phyloP scores from a whole-genome alignment of 768 basidiomycete species.

The Calocera cornea region DNA sequence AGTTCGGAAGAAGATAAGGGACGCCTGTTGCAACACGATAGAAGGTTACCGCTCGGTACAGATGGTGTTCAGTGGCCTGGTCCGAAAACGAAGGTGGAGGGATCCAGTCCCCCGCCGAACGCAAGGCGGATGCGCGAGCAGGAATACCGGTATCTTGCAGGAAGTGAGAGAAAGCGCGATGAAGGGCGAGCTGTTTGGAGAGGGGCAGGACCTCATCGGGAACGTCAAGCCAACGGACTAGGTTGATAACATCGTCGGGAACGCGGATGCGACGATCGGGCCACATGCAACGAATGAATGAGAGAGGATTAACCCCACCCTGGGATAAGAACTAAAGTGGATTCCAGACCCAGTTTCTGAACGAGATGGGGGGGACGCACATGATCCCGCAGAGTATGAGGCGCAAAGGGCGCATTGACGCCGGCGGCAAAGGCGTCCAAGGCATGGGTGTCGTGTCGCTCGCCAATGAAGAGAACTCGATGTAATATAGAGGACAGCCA shows the following conservation, averaged over 20 bases:
- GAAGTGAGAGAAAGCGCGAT: neutral
- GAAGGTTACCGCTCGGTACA: neutral
- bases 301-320: neutral
- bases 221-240: neutral
- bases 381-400: neutral
- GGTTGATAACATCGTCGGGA: neutral
- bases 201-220: neutral
- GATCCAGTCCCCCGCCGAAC: neutral
- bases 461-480: neutral
- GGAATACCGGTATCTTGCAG: neutral
- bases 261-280: neutral
- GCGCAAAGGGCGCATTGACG: neutral
- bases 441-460: neutral
- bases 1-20: neutral
- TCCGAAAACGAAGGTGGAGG: neutral
- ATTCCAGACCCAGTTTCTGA: neutral
- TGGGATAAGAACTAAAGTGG: neutral
- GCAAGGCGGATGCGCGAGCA: neutral
- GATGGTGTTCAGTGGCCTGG: neutral
- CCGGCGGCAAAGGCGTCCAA: neutral
- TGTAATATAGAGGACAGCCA: neutral
- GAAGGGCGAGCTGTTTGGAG: neutral
- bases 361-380: neutral
- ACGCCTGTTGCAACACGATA: neutral
- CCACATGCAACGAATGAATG: neutral